Base-by-base conservation (phyloP, 2,329 filamentous ascomycete genomes). In the Cladosporium sphaerospermum region DNA sequence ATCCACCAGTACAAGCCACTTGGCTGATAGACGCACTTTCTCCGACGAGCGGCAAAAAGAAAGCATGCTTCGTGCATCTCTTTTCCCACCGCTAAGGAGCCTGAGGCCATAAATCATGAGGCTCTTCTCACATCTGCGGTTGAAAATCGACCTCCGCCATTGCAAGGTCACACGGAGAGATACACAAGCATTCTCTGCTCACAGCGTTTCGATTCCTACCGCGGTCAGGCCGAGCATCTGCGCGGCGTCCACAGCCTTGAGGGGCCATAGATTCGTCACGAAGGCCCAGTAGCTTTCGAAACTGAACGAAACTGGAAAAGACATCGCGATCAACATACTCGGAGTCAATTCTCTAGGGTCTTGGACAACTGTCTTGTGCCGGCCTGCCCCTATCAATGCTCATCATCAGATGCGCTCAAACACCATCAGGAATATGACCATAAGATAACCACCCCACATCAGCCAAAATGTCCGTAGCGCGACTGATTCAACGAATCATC, bases 401-500 rank as follows among this genome's bases (percentile, higher is more conserved):
- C 13, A 6, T 50, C 23, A 9, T 8, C 16, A n/a, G 47, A 50
- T 7, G 47, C 16, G n/a, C 7, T 50, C n/a, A 11, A 43, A 10
- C 47, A 37, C 5, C 47, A 50, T 31, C n/a, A 33, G 1, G 13
- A 16, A 23, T 9, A 33, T 28, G 47, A 50, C 13, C 47, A 50
- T 13, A 7, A 7, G 2, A 5, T 5, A 3, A 31, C 42, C 31
- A 28, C 28, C 3, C 42, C 39, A 3, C 39, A 34, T 6, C 14
- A 32, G 11, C 28, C 47, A n/a, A 28, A 34, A 31, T 50, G 47
- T 9, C 14, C 28, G 2, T 2, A 33, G 3, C 42, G 47, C 36
- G 16, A 9, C 13, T 50, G 43, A 10, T n/a, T 4, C 37, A 50
- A 50, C 39, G 47, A 43, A 16, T 50, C 47, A n/a, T 50, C 47